Conservation (phyloP, 495 filamentous ascomycete genomes). For the Trichoderma virens region DNA sequence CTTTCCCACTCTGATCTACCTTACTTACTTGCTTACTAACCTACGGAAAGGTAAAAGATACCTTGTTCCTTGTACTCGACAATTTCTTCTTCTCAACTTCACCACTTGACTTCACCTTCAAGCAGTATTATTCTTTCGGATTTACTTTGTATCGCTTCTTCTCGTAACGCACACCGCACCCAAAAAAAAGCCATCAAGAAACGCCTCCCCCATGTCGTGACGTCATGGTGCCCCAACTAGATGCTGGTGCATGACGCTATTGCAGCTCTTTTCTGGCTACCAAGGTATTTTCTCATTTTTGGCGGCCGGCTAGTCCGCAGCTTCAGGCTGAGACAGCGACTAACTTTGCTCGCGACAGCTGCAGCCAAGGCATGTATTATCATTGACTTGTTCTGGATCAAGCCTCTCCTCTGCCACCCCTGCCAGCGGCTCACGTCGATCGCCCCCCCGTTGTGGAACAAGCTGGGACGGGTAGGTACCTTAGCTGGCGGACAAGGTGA, state of each 20-base stretch:
- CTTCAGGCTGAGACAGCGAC: not conserved
- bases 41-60: too few relatives aligned
- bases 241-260: constrained; percentile 6
- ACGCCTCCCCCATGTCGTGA: constrained; percentile 3
- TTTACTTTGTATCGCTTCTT: too few relatives aligned
- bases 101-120: too few relatives aligned
- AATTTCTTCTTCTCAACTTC: too few relatives aligned
- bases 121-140: too few relatives aligned
- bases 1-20: too few relatives aligned
- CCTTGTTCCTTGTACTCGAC: too few relatives aligned
- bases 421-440: not conserved
- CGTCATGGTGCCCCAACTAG: not conserved
- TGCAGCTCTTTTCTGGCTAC: not conserved
- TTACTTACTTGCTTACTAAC: too few relatives aligned
- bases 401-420: not conserved
- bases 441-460: not conserved
- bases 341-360: not conserved
- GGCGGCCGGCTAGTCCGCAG: not conserved
- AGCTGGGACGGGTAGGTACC: not conserved
- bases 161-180: not conserved
- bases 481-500: not conserved
- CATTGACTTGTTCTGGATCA: not conserved
- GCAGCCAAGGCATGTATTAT: not conserved
- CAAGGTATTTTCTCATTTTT: too few relatives aligned
- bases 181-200: not conserved